Evolutionary conservation across 192 early-diverging fungal species (phyloP).

Genomic region (Lunasporangiospora selenospora): DNA sequence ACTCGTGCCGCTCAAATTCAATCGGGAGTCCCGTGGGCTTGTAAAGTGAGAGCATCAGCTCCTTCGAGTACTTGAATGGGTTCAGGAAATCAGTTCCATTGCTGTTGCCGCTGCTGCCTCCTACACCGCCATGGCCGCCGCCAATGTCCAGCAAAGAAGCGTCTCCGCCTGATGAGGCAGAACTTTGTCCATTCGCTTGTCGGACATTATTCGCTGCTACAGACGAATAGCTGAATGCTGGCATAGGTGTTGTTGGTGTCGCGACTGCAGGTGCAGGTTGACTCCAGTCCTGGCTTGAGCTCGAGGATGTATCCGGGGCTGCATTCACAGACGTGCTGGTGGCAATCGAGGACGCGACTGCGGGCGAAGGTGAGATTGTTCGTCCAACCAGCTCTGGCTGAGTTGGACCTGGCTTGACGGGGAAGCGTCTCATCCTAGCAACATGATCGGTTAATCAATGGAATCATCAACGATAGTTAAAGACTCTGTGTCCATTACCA

Average conservation of each 20-base stretch:
- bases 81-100: constrained; percentile 20
- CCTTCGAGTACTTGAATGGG: constrained; percentile 67
- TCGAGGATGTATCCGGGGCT: no score
- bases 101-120: neutral
- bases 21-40: constrained; percentile 55
- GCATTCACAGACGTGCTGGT: no score
- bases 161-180: no score
- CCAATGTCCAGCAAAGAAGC: constrained; percentile 5
- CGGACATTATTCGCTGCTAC: constrained; percentile 39
- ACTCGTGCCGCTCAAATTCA: constrained; percentile 65
- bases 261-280: constrained; percentile 13
- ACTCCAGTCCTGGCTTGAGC: constrained; percentile 25
- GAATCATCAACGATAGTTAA: no score
- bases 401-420: constrained; percentile 24
- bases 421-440: constrained; percentile 45
- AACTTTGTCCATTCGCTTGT: constrained; percentile 13
- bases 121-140: neutral
- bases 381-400: constrained; percentile 14
- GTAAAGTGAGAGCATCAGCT: constrained; percentile 71
- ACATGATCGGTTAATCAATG: no score
- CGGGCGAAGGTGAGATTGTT: constrained; percentile 24
- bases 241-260: constrained; percentile 15
- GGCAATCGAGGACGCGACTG: constrained; percentile 10
- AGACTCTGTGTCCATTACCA: no score
- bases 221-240: constrained; percentile 36